Percentiles rank a stretch among this genome's conserved stretches.
Evolutionary conservation across 306 rosid genomes (phyloP).

Genomic region (Phaseolus lunatus): DNA sequence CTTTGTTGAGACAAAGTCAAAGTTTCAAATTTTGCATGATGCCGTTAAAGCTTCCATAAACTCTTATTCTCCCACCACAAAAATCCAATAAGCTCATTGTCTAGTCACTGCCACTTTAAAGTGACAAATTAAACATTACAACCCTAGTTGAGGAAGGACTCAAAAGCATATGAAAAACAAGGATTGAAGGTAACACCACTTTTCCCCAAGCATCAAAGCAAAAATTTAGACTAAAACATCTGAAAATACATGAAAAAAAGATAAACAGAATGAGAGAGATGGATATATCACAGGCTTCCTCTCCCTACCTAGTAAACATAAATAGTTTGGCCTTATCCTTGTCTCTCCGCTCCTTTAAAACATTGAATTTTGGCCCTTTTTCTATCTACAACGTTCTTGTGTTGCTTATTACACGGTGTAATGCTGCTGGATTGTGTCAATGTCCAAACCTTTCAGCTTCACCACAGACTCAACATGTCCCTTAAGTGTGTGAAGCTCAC

Average conservation of each 20-base stretch:
- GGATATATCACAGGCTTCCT: conserved; percentile 54
- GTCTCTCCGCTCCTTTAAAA: conserved; percentile 33
- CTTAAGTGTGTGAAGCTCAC: conserved; percentile 95
- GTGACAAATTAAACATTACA: conserved; percentile 41
- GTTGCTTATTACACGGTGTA: conserved; percentile 75
- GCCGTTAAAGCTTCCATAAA: conserved; percentile 33
- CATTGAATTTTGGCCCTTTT: conserved; percentile 40
- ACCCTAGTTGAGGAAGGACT: conserved; percentile 30
- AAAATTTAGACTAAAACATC: conserved; percentile 49
- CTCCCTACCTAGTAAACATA: conserved; percentile 52
- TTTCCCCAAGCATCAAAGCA: conserved; percentile 46
- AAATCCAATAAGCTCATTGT: conserved; percentile 40
- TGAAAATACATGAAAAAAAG: conserved; percentile 44
- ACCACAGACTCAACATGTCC: conserved; percentile 99
- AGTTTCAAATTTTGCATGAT: conserved; percentile 24
- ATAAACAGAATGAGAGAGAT: conserved; percentile 51
- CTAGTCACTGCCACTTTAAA: conserved; percentile 36
- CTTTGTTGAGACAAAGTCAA: background rate
- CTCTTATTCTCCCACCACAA: conserved; percentile 46
- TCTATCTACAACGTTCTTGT: conserved; percentile 39
- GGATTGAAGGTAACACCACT: conserved; percentile 41
- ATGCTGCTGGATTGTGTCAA: conserved; percentile 93
- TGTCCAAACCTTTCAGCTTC: conserved; percentile 95
- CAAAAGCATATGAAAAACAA: conserved; percentile 35
- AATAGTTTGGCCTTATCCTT: conserved; percentile 53